Base-by-base conservation (phyloP, 805 yeast genomes). In the Candida sanyiensis region DNA sequence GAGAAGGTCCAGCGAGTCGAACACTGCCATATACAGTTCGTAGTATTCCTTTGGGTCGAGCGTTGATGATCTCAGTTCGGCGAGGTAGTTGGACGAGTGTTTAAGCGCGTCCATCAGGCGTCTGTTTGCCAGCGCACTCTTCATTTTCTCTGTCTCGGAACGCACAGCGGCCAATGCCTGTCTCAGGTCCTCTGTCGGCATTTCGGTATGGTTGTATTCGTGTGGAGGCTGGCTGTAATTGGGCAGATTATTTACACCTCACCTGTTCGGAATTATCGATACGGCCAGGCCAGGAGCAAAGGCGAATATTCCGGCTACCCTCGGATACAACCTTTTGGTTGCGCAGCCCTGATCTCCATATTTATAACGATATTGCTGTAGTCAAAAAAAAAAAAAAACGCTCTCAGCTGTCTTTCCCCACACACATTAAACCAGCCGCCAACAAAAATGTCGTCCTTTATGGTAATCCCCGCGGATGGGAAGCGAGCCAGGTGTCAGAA, bases 11-110 rank as follows among this genome's bases (percentile, higher is more conserved):
- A 93, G 64, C 0, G 94, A 82, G 61, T 93, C 97, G 52, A 80
- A 89, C 2, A 83, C 80, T 33, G 82, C 68, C 46, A 84, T 82
- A 63, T 90, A 93, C 31, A 93, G 64, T 60, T 89, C 97, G 59
- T 93, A 93, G 69, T 93, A 93, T 59, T 85, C 89, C 57, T 88
- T 88, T 0, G 98, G 97, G 3, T 86, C 71, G 42, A 87, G 66
- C 33, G 69, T 67, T 35, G 81, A 76, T 4, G 90, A 83, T 39
- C 97, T 70, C 38, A 90, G 65, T 61, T 89, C 97, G 24, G 80
- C 77, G 39, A 93, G 67, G 64, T 88, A 77, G 21, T 80, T 76
- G 23, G 95, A 77, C 24, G 95, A 86, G 56, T 88, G 93, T 51
- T 87, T 85, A 42, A 93, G 63, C 2, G 96, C 95, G 55, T 82